Evolutionary conservation across 2,329 filamentous ascomycete species (phyloP), one percentile per base, ranked within the genome.

Genomic region (Fusarium agapanthi): DNA sequence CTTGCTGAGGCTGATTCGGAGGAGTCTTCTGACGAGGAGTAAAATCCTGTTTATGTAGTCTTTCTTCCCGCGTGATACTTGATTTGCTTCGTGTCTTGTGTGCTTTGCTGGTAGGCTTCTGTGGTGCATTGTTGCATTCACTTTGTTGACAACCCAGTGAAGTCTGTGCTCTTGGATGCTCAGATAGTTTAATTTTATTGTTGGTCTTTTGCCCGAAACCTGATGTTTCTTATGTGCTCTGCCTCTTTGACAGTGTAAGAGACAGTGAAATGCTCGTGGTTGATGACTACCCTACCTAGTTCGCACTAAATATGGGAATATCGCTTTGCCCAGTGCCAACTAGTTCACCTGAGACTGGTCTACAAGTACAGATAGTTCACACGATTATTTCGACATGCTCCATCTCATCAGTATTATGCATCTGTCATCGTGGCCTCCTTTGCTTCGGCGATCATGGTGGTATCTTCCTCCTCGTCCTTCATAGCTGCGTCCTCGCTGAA

Each of bases 1-100:
- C 94, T 98, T 65, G 90, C 94, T 76, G 94, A 93, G 83, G 95
- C 95, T 13, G 91, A 92, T 28, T 90, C 93, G 71, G 90, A 93
- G 73, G 90, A 91, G 67, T 87, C 71, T 50, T 86, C 85, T 12
- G 91, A 91, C 32, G 90, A 91, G 24, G 89, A 90, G 76, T 80
- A 81, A 71, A 76, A 75, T 35, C 55, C 38, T 30, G 22, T 28
- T 18, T 44, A 24, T 35, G n/a, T 22, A 26, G 40, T 30, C 57
- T 28, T 37, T 34, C 35, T 56, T 56, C 22, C 28, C 32, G 43
- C 61, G n/a, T 56, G 60, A 40, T 60, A 32, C 50, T 41, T 47
- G 32, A 34, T 30, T 57, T 50, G 41, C n/a, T 51, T 47, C 38
- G n/a, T 67, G 55, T 60, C 22, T 53, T 16, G 55, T 32, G 56